Conservation (phyloP, 192 early-diverging fungal species). For the Mortierella claussenii region DNA sequence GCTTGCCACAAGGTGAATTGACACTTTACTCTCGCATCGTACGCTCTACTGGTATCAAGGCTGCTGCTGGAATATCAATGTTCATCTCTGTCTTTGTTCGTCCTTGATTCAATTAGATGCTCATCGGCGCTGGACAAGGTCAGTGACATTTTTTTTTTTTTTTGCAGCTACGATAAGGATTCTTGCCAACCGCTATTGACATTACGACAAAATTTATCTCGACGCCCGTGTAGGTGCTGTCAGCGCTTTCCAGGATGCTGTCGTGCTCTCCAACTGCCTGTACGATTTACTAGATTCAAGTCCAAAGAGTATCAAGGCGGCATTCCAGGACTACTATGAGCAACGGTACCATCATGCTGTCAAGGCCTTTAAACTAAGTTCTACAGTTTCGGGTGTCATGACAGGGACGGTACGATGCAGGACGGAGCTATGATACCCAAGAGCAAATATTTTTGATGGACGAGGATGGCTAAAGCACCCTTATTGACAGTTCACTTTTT, state of each 20-base stretch:
- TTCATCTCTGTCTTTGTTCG: not conserved
- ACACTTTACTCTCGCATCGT: too few species aligned
- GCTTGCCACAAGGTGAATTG: constrained; percentile 25
- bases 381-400: not conserved
- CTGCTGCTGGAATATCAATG: too few species aligned
- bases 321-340: constrained; percentile 23
- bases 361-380: not conserved
- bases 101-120: constrained; percentile 3
- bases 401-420: constrained; percentile 7
- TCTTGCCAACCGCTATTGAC: too few species aligned
- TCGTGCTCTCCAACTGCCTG: constrained; percentile 17
- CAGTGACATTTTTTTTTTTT: not conserved
- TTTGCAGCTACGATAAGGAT: not conserved
- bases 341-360: constrained; percentile 19
- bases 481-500: not conserved
- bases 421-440: too few species aligned
- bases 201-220: too few species aligned
- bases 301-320: constrained; percentile 3
- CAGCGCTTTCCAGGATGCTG: constrained; percentile 27
- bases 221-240: constrained; percentile 12
- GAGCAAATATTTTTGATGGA: too few species aligned
- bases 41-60: too few species aligned
- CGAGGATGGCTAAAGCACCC: not conserved
- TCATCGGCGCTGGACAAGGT: constrained; percentile 14
- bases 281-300: constrained; percentile 9